Evolutionary conservation across 2,329 filamentous ascomycete species (phyloP), one percentile per base, ranked within the genome.

Genomic region (Xylariomycetidae sp.): DNA sequence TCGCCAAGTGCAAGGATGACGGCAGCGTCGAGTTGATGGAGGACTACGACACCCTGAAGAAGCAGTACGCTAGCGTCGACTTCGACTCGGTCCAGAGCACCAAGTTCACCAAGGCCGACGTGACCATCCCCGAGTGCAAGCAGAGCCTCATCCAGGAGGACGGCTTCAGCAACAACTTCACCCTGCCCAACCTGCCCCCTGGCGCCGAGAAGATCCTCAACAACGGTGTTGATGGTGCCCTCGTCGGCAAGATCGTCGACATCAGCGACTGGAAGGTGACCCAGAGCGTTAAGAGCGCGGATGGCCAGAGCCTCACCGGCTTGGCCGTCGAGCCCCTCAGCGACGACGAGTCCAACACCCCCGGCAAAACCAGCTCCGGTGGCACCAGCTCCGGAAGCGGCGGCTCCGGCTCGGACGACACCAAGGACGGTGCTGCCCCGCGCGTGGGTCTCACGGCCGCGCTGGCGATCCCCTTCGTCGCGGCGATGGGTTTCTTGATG

Each of bases 161-260:
- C 39, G 73, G 70, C 41, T 94, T 95, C 68, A 74, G 73, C 60
- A 79, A 65, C 58, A 82, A 86, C 68, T 96, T 94, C 65, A 81
- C 79, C 28, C 66, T 95, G 37, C 89, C 83, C 29, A 62, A 53
- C 4, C 68, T 76, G 5, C 87, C 87, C 10, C 66, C 73, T 4
- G 83, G 79, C 44, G 80, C 79, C 24, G 68, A 79, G 40, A 68
- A 74, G 28, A 69, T 95, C 51, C 90, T 95, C 54, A 68, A 85
- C 46, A 76, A 82, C 30, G 89, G 90, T 42, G 74, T 94, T 39
- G 64, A 60, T 30, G 74, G 74, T 43, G 73, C 78, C 35, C 77
- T 79, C 24, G 61, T 56, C 10, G 82, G 82, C 48, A 76, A 81
- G 61, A 60, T 95, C 33, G 71, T 95, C 43, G 58, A 74, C 42